Percentiles rank a stretch among this genome's conserved stretches.
phyloP scores from a whole-genome alignment of 2,329 filamentous ascomycete genomes.

The Pyrenochaeta sp. region DNA sequence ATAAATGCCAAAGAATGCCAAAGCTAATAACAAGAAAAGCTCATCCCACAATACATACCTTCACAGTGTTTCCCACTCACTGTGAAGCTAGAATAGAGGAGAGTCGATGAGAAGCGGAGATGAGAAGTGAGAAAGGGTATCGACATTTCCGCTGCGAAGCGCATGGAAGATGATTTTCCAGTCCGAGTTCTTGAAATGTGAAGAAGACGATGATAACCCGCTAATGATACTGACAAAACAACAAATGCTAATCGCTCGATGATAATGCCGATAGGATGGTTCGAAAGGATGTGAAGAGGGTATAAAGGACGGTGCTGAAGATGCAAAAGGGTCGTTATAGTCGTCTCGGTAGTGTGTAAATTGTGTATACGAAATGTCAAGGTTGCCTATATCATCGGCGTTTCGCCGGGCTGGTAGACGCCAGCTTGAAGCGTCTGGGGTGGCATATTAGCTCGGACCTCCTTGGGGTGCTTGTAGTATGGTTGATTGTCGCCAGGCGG shows the following conservation, averaged over 20 bases:
- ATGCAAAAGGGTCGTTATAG: slow-evolving; percentile 37
- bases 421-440: slow-evolving; percentile 56
- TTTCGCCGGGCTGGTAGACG: slow-evolving; percentile 46
- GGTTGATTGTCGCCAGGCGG: slow-evolving; percentile 45
- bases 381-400: slow-evolving; percentile 45
- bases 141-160: slow-evolving; percentile 46
- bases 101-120: slow-evolving; percentile 1
- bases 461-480: slow-evolving; percentile 54
- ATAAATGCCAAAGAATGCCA: slow-evolving; percentile 2
- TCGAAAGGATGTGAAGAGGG: slow-evolving; percentile 1
- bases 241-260: slow-evolving; percentile 36
- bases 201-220: slow-evolving; percentile 20
- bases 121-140: slow-evolving; percentile 42
- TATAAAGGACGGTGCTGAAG: slow-evolving; percentile 33
- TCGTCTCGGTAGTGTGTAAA: slow-evolving; percentile 33
- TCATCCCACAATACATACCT: neutral
- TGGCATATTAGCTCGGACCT: slow-evolving; percentile 61
- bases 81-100: neutral
- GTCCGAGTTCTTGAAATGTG: slow-evolving; percentile 12
- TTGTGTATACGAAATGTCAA: slow-evolving; percentile 1
- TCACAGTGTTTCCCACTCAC: neutral
- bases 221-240: slow-evolving; percentile 35
- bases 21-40: slow-evolving; percentile 3
- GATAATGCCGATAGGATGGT: slow-evolving; percentile 12
- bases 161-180: slow-evolving; percentile 23